These are phyloP conservation scores for Dryas drummondii DNA, from an alignment of 306 rosid species.

Conservation along the genomic window DNA sequence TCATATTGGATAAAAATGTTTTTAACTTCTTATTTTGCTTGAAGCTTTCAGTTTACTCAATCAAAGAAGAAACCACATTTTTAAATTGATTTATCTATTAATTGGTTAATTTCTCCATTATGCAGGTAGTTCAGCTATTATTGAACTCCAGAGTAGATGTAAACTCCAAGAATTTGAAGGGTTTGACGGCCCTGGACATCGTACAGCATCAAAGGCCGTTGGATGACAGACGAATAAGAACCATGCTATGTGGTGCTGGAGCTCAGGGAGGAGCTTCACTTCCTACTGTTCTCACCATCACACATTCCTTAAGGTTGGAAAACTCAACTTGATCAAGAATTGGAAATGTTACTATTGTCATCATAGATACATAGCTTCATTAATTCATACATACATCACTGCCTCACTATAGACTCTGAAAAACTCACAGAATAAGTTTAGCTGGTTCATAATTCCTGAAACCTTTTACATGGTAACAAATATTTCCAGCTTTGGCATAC, in stretches of 20 bases:
- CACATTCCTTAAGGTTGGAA: background rate
- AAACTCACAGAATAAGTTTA: too few species aligned
- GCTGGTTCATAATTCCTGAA: too few species aligned
- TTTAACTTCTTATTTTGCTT: background rate
- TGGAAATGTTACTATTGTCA: too few species aligned
- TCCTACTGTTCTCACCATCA: background rate
- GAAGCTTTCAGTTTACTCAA: background rate
- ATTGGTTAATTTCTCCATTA: background rate
- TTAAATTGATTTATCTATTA: background rate
- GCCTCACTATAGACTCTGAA: too few species aligned
- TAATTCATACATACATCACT: too few species aligned
- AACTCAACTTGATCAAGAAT: too few species aligned
- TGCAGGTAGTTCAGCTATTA: background rate
- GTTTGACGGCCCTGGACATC: conserved; percentile 9
- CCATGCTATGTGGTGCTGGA: conserved; percentile 2
- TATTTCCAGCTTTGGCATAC: too few species aligned
- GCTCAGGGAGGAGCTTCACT: background rate
- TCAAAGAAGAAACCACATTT: background rate
- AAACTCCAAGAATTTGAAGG: background rate
- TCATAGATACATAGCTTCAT: too few species aligned
- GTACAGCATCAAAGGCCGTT: background rate
- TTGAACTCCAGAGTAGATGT: background rate
- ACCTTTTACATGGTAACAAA: too few species aligned
- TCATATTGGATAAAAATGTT: too few species aligned
- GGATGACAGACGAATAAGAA: background rate